Evolutionary conservation across 176 grass and related monocot species (phyloP), one percentile per base, ranked within the genome.

Genomic region (Echinochloa phyllopogon): DNA sequence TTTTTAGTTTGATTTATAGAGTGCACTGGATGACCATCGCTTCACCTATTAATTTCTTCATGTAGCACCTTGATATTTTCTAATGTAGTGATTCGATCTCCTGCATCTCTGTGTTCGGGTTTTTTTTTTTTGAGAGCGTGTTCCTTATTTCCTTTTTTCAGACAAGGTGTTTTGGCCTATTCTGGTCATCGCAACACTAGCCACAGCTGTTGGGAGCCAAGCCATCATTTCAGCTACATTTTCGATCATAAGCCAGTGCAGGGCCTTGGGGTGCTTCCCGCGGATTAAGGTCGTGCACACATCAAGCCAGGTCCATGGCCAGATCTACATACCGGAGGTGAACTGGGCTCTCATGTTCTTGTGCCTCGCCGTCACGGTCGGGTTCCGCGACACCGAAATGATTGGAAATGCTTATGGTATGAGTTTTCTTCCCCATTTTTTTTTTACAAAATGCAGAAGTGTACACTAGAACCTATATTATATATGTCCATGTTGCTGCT

Each of bases 311-410:
- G 85, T 97, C 72, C 88, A 94, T 3, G 92, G 95, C 18, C 95
- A 97, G 75, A 91, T 94, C 64, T 97, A 97, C 92, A 94, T 97
- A 77, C 90, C 95, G 33, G 95, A 97, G 84, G 90, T 94, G 81
- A 97, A 97, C 67, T 97, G 95, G 95, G 52, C 48, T 4, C 86
- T 97, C 64, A 89, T 97, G 95, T 74, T 75, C 23, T 55, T 94
- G 40, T 97, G 92, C 65, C 64, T 97, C 23, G 90, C 86, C 16
- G 87, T 94, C 49, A 87, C 95, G 9, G 70, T 91, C 61, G 95
- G 92, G 15, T 97, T 97, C 86, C 83, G 84, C 0, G 95, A 97
- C 73, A 92, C 90, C 4, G 74, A 86, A 50, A 92, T 92, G 90
- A 97, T 97, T 24, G 95, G 95, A 45, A 97, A 97, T 50, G 95